Conservation (phyloP, 2,329 filamentous ascomycete species). For the Coniochaeta ligniaria region DNA sequence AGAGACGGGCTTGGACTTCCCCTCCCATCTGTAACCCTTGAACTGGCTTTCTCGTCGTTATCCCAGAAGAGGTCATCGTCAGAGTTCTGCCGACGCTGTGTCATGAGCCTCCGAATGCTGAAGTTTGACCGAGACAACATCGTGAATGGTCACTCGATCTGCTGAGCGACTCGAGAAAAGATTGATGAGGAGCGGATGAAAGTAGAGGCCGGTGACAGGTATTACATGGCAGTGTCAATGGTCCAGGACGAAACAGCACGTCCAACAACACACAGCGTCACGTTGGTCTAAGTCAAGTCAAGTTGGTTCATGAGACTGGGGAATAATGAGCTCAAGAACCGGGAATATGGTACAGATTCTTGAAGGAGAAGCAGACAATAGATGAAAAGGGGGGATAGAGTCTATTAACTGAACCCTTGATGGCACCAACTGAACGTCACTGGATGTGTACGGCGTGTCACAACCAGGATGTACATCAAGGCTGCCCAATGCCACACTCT, state of each 20-base stretch:
- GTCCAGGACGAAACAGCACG: neutral
- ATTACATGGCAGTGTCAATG: neutral
- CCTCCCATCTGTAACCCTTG: slow-evolving; percentile 6
- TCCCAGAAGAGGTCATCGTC: slow-evolving; percentile 16
- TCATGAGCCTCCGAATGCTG: slow-evolving; percentile 36
- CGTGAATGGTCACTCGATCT: slow-evolving; percentile 11
- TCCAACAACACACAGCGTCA: neutral
- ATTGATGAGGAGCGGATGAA: too few species aligned
- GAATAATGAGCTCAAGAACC: neutral
- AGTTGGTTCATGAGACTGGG: neutral
- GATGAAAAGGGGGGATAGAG: neutral
- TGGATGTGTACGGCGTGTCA: neutral
- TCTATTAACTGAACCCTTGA: neutral
- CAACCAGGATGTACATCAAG: neutral
- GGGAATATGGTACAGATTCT: neutral
- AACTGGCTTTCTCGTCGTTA: slow-evolving; percentile 14
- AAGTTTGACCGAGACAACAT: slow-evolving; percentile 34
- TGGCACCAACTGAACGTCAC: neutral
- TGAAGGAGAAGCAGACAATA: neutral
- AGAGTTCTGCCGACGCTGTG: slow-evolving; percentile 16
- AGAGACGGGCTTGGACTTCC: slow-evolving; percentile 1
- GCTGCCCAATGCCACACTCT: neutral
- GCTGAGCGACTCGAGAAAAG: neutral
- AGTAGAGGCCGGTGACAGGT: neutral
- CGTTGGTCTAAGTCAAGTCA: neutral